phyloP scores from a whole-genome alignment of 2,329 filamentous ascomycete species.

The Colletotrichum coccodes region DNA sequence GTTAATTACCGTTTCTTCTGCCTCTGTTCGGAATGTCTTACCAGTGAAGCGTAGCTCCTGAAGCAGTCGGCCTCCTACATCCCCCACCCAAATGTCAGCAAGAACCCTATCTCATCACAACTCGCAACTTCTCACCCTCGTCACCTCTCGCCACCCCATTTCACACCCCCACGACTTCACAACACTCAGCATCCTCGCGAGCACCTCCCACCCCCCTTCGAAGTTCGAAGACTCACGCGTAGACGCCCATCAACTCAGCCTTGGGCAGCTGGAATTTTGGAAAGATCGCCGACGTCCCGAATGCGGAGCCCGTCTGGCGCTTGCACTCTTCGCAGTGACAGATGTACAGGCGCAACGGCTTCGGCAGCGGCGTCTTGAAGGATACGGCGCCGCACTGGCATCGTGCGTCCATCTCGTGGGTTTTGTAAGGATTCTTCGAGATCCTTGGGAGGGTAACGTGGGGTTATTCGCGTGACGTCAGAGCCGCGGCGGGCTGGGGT shows the following conservation, averaged over 20 bases:
- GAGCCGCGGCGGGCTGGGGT: not conserved
- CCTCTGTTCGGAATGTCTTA: conserved; percentile 41
- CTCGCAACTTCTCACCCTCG: not conserved
- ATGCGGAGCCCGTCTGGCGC: conserved; percentile 72
- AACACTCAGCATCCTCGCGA: not conserved
- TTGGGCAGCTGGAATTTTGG: conserved; percentile 70
- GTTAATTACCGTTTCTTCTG: not conserved
- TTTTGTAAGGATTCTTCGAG: not conserved
- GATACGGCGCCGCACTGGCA: conserved; percentile 73
- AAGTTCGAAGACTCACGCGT: conserved; percentile 55
- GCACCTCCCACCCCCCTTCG: not conserved
- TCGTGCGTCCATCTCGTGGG: conserved; percentile 60
- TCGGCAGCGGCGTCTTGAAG: conserved; percentile 69
- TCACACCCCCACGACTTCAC: not conserved
- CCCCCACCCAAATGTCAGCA: conserved; percentile 30
- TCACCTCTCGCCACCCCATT: not conserved
- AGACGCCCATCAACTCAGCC: conserved; percentile 60
- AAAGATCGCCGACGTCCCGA: conserved; percentile 77
- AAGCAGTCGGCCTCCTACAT: conserved; percentile 64
- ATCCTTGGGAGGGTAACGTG: not conserved
- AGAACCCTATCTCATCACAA: not conserved
- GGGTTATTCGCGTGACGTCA: not conserved
- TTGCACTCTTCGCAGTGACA: conserved; percentile 77
- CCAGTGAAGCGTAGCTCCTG: conserved; percentile 69
- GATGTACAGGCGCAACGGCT: conserved; percentile 74